Percentiles rank a stretch among this genome's conserved stretches.
phyloP scores from a whole-genome alignment of 2,329 filamentous ascomycete genomes.

The Pseudocercospora eumusae region DNA sequence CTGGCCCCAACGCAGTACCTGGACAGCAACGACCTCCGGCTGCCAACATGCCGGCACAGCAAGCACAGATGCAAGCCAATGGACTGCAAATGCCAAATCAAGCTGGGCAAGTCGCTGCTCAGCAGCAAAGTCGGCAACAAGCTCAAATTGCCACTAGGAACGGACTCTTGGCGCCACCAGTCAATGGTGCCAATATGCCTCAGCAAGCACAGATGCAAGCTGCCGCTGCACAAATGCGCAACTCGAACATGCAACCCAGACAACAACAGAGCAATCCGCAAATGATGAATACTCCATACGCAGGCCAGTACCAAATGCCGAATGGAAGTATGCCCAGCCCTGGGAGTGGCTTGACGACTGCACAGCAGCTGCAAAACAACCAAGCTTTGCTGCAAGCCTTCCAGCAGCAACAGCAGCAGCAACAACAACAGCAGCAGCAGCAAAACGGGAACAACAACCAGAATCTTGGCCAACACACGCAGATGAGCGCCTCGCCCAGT shows the following conservation, averaged over 20 bases:
- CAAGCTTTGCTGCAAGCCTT: conserved; percentile 37
- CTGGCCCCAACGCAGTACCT: conserved; percentile 33
- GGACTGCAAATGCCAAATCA: conserved; percentile 41
- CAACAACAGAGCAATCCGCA: conserved; percentile 33
- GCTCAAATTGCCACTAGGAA: conserved; percentile 52
- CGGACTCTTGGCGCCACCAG: conserved; percentile 53
- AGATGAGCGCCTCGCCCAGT: conserved; percentile 39
- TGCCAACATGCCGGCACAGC: conserved; percentile 28
- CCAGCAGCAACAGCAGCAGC: conserved; percentile 32
- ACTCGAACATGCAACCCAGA: conserved; percentile 30
- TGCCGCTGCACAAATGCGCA: conserved; percentile 15
- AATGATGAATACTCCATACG: conserved; percentile 33
- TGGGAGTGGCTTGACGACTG: conserved; percentile 35
- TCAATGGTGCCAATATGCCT: conserved; percentile 61
- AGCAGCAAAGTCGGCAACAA: conserved; percentile 42
- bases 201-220: conserved; percentile 56
- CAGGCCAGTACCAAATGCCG: conserved; percentile 34
- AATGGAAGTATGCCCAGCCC: conserved; percentile 37
- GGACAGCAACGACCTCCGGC: conserved; percentile 34
- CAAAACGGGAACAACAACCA: conserved; percentile 27
- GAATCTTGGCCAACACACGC: conserved; percentile 25
- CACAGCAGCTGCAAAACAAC: conserved; percentile 39
- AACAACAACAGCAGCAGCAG: conserved; percentile 33
- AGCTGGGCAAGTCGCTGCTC: conserved; percentile 41
- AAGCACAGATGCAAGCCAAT: conserved; percentile 34